Evolutionary conservation across 2,329 filamentous ascomycete genomes (phyloP).

Genomic region (Sclerotinia spermophila): DNA sequence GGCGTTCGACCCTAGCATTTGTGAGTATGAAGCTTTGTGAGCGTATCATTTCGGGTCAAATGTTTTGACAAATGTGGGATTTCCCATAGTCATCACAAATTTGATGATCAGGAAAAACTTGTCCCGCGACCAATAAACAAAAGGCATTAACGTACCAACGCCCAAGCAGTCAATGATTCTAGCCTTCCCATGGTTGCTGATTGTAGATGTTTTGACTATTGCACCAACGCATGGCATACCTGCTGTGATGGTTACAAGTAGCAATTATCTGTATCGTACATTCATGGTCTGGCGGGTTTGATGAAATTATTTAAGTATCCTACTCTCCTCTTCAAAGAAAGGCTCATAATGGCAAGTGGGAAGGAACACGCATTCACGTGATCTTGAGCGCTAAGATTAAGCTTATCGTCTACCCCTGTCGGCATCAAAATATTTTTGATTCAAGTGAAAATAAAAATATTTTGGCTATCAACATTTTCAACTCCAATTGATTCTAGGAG

Average conservation of each 20-base stretch:
- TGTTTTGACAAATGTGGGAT: background rate
- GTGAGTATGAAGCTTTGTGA: background rate
- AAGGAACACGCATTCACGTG: constrained; percentile 1
- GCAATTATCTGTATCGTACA: background rate
- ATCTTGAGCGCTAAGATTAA: constrained; percentile 26
- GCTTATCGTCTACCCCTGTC: constrained; percentile 24
- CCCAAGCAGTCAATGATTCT: constrained; percentile 31
- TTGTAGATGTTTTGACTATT: background rate
- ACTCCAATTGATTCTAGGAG: background rate
- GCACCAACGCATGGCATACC: constrained; percentile 1
- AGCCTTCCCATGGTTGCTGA: constrained; percentile 21
- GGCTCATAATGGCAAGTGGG: background rate
- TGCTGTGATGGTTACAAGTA: background rate
- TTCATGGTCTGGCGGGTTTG: background rate
- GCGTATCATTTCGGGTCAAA: background rate
- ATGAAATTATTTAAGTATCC: background rate
- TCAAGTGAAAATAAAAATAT: constrained; percentile 7
- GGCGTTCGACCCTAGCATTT: constrained; percentile 35
- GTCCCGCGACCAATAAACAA: background rate
- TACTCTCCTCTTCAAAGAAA: background rate
- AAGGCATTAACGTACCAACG: constrained; percentile 26
- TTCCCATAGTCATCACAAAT: background rate
- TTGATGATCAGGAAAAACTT: background rate
- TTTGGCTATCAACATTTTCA: background rate
- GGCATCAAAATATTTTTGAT: constrained; percentile 23